phyloP scores from a whole-genome alignment of 495 filamentous ascomycete species.

The Trichoderma erinaceum region DNA sequence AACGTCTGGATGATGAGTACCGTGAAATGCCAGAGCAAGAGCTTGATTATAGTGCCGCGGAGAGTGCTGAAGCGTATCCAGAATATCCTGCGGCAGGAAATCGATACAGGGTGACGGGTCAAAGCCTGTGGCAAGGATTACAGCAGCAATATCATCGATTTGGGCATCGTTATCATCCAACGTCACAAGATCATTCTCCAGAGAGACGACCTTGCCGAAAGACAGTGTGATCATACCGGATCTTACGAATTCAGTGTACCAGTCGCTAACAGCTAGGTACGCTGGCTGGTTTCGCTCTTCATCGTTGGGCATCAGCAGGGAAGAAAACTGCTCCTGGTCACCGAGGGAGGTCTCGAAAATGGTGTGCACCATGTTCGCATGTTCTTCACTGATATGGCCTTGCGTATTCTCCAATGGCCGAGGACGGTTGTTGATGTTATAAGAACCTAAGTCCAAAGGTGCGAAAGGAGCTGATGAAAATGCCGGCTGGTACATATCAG shows the following conservation, averaged over 20 bases:
- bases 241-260: conserved; percentile 66
- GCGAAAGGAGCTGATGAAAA: conserved; percentile 53
- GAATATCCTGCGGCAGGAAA: conserved; percentile 53
- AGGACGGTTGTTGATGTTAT: conserved; percentile 59
- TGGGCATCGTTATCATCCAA: conserved; percentile 28
- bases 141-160: conserved; percentile 53
- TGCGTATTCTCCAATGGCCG: conserved; percentile 50
- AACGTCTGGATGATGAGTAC: conserved; percentile 52
- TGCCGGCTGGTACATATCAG: conserved; percentile 29
- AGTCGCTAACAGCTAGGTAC: conserved; percentile 62
- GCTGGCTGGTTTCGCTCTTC: conserved; percentile 42
- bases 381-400: conserved; percentile 52
- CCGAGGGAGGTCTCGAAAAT: conserved; percentile 54
- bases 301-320: conserved; percentile 30
- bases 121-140: conserved; percentile 76
- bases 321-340: conserved; percentile 54
- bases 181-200: conserved; percentile 31
- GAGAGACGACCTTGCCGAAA: conserved; percentile 34
- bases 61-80: conserved; percentile 50
- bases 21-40: conserved; percentile 60
- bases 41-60: conserved; percentile 54
- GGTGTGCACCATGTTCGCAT: conserved; percentile 44
- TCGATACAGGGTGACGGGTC: conserved; percentile 53
- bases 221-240: conserved; percentile 52
- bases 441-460: conserved; percentile 70